These are phyloP conservation scores for Gracilaria gracilis DNA, from an alignment of 23 red algal species.

Conservation along the genomic window DNA sequence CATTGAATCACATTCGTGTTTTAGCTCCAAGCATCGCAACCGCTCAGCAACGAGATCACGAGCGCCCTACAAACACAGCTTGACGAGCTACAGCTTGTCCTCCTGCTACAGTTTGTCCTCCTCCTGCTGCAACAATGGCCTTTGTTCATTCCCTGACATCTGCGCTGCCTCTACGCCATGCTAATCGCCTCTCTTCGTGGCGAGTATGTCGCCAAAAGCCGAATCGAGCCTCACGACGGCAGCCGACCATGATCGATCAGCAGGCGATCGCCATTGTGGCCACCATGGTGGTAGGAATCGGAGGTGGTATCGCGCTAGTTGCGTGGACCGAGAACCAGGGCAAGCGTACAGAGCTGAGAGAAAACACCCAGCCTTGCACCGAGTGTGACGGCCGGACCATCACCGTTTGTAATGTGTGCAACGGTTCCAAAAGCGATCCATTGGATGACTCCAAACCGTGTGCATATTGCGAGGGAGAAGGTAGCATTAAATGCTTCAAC, in stretches of 20 bases:
- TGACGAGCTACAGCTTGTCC: too few species aligned
- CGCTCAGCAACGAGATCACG: background rate
- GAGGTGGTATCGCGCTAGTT: slow-evolving; percentile 86
- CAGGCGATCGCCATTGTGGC: slow-evolving; percentile 46
- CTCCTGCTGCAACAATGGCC: background rate
- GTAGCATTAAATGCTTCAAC: slow-evolving; percentile 81
- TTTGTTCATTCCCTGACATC: background rate
- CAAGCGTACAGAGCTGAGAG: slow-evolving; percentile 63
- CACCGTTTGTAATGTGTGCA: slow-evolving; percentile 74
- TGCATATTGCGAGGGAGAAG: slow-evolving; percentile 80
- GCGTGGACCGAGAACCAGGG: slow-evolving; percentile 91
- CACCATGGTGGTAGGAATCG: slow-evolving; percentile 46
- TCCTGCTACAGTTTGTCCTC: background rate
- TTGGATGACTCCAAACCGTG: slow-evolving; percentile 69
- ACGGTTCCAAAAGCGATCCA: slow-evolving; percentile 59
- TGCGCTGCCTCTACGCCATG: background rate
- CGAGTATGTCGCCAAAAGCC: background rate
- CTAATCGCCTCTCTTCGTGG: background rate
- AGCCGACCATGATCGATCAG: slow-evolving; percentile 61
- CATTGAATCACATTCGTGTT: background rate
- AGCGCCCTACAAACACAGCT: background rate
- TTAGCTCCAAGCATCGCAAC: background rate
- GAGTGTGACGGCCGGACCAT: slow-evolving; percentile 78
- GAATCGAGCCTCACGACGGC: background rate
- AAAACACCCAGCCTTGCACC: slow-evolving; percentile 79